These are phyloP conservation scores for Corchorus capsularis DNA, from an alignment of 345 rosid species.

Conservation along the genomic window DNA sequence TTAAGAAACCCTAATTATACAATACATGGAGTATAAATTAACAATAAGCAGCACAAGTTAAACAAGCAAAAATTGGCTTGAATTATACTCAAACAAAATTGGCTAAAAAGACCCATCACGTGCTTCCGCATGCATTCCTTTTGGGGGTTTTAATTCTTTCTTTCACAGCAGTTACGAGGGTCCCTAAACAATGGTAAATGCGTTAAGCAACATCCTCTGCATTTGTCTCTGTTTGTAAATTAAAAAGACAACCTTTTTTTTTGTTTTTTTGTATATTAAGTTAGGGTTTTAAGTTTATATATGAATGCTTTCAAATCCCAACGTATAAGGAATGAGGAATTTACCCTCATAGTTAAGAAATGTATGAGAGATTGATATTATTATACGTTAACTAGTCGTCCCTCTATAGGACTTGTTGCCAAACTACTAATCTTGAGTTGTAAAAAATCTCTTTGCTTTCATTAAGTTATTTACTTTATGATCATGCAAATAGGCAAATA, in stretches of 20 bases:
- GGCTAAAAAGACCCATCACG: constrained; percentile 22
- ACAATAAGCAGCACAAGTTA: background rate
- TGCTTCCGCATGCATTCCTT: constrained; percentile 27
- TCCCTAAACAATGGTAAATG: constrained; percentile 38
- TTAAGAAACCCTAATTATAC: too few species aligned
- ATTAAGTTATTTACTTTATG: constrained; percentile 1
- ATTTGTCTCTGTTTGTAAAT: constrained; percentile 24
- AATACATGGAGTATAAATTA: too few species aligned
- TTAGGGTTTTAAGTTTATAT: background rate
- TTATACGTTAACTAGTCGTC: constrained; percentile 32
- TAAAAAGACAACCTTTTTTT: background rate
- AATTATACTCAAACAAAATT: constrained; percentile 29
- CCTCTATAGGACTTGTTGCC: constrained; percentile 17
- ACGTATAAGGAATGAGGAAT: constrained; percentile 30
- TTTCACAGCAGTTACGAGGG: constrained; percentile 33
- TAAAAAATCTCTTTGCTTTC: background rate
- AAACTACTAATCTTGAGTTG: constrained; percentile 2
- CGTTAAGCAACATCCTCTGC: constrained; percentile 63
- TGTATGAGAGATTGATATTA: constrained; percentile 14
- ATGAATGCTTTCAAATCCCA: constrained; percentile 32
- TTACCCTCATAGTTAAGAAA: too few species aligned
- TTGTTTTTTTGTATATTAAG: background rate
- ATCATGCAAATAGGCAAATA: too few species aligned
- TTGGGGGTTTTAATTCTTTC: too few species aligned
- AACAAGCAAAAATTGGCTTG: constrained; percentile 29